A percentile compares a stretch with the other conserved stretches of the same genome.
Evolutionary conservation across 2,329 filamentous ascomycete species (phyloP).

Genomic region (Botrytis deweyae): DNA sequence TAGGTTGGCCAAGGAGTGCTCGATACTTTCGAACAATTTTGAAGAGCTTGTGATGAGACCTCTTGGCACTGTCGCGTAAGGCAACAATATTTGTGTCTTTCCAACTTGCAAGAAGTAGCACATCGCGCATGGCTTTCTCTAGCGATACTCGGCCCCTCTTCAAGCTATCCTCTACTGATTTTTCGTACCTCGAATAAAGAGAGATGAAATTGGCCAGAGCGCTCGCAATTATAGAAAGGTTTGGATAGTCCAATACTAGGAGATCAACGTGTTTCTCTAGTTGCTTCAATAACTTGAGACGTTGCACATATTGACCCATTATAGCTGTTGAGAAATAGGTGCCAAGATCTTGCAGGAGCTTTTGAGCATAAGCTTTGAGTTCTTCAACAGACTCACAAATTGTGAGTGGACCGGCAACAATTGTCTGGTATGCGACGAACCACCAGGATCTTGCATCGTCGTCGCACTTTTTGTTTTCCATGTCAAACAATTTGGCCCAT

Average conservation of each 20-base stretch:
- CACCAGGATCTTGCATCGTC: conserved; percentile 88
- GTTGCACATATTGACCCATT: conserved; percentile 74
- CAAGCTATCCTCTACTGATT: conserved; percentile 63
- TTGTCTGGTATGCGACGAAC: conserved; percentile 91
- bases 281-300: conserved; percentile 68
- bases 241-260: conserved; percentile 58
- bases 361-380: conserved; percentile 62
- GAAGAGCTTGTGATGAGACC: conserved; percentile 90
- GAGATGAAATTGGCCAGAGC: conserved; percentile 74
- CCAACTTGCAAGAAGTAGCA: conserved; percentile 94
- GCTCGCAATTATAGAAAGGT: conserved; percentile 57
- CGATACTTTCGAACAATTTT: conserved; percentile 90
- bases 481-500: conserved; percentile 85
- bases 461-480: conserved; percentile 73
- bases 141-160: conserved; percentile 66
- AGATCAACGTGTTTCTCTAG: conserved; percentile 64
- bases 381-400: conserved; percentile 59
- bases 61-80: conserved; percentile 81
- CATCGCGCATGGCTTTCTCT: conserved; percentile 91
- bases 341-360: conserved; percentile 73
- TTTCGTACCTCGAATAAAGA: conserved; percentile 72
- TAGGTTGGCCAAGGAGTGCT: conserved; percentile 71
- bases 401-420: conserved; percentile 72
- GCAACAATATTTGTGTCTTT: conserved; percentile 95
- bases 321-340: conserved; percentile 77